phyloP scores from a whole-genome alignment of 768 basidiomycete genomes.

The Ramaria sp. region DNA sequence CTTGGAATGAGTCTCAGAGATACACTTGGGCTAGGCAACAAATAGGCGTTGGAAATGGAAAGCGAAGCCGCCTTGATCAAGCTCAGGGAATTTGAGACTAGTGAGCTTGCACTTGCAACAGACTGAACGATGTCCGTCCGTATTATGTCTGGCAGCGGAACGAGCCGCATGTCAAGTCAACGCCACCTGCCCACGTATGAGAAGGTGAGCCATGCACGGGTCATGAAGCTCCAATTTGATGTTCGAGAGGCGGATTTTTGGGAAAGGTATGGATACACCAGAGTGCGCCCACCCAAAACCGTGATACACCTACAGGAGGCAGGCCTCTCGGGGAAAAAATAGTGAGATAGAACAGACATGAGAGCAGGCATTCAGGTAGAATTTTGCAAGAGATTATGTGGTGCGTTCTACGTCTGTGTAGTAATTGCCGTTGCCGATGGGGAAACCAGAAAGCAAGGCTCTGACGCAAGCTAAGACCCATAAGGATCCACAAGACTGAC shows the following conservation, averaged over 20 bases:
- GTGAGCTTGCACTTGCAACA: too few relatives aligned
- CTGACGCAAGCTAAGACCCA: background rate
- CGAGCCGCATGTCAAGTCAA: background rate
- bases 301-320: background rate
- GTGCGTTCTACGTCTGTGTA: too few relatives aligned
- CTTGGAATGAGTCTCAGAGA: too few relatives aligned
- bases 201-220: background rate
- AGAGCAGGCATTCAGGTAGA: too few relatives aligned
- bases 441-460: background rate
- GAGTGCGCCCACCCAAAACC: background rate
- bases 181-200: background rate
- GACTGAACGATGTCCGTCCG: too few relatives aligned
- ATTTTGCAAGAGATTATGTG: too few relatives aligned
- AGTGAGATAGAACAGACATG: background rate
- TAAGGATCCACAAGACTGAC: background rate
- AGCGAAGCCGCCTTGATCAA: too few relatives aligned
- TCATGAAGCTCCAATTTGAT: conserved; percentile 5
- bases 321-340: background rate
- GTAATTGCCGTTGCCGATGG: too few relatives aligned
- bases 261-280: background rate
- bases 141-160: conserved; percentile 8
- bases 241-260: background rate
- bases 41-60: too few relatives aligned
- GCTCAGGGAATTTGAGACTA: too few relatives aligned
- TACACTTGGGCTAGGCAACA: too few relatives aligned